phyloP scores from a whole-genome alignment of 1,284 basidiomycete genomes.

The Ceraceosorus guamensis region DNA sequence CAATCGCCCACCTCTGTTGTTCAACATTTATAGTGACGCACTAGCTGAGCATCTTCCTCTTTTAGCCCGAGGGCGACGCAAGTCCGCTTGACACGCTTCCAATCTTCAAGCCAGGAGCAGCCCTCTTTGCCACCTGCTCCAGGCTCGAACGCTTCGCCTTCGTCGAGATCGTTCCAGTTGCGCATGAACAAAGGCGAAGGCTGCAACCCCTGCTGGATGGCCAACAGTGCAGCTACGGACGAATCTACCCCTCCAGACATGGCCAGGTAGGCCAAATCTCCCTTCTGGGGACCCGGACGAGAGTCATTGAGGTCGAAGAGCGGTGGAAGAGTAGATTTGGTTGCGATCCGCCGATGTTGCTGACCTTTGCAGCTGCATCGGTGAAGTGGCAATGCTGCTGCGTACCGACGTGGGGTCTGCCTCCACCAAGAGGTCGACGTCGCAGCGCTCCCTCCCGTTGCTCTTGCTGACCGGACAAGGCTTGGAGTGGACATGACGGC shows the following conservation, averaged over 20 bases:
- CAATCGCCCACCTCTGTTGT: slow-evolving; percentile 5
- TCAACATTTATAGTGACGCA: not conserved
- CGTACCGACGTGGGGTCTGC: too few species aligned
- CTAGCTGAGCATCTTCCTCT: slow-evolving; percentile 8
- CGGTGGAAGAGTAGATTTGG: not conserved
- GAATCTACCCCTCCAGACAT: slow-evolving; percentile 98
- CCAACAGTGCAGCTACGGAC: slow-evolving; percentile 48
- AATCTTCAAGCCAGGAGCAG: slow-evolving; percentile 93
- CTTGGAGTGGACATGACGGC: too few species aligned
- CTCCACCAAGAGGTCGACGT: too few species aligned
- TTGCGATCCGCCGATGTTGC: too few species aligned
- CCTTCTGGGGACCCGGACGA: slow-evolving; percentile 4
- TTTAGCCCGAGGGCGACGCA: not conserved
- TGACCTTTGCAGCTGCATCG: too few species aligned
- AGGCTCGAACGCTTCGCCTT: slow-evolving; percentile 54
- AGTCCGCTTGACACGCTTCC: slow-evolving; percentile 70
- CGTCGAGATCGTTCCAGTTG: slow-evolving; percentile 66
- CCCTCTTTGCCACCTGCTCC: slow-evolving; percentile 52
- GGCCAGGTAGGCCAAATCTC: slow-evolving; percentile 64
- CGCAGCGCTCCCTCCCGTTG: too few species aligned
- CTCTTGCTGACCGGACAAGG: too few species aligned
- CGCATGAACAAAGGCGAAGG: slow-evolving; percentile 81
- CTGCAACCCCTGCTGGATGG: slow-evolving; percentile 46
- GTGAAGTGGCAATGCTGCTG: too few species aligned
- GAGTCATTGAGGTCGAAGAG: slow-evolving; percentile 3